Evolutionary conservation across 192 early-diverging fungal species (phyloP).

Genomic region (Gorgonomyces haynaldii): DNA sequence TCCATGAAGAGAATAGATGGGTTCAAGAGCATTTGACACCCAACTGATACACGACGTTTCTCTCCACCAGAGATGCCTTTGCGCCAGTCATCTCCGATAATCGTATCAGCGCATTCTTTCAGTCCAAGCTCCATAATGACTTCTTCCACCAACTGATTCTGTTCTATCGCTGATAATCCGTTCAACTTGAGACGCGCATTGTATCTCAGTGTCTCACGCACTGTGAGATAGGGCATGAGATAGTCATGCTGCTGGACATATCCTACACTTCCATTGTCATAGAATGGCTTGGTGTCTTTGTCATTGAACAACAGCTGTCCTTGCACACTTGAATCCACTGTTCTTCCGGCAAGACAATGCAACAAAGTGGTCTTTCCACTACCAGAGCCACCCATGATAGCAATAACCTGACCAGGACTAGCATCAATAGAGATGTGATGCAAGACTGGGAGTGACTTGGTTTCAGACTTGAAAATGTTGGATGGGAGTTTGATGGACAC

Average conservation of each 20-base stretch:
- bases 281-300: slow-evolving; percentile 25
- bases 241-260: slow-evolving; percentile 37
- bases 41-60: slow-evolving; percentile 79
- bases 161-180: slow-evolving; percentile 10
- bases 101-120: slow-evolving; percentile 32
- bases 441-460: background rate
- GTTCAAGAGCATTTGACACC: slow-evolving; percentile 64
- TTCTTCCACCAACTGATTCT: slow-evolving; percentile 27
- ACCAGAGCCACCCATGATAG: slow-evolving; percentile 29
- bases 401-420: slow-evolving; percentile 23
- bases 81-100: slow-evolving; percentile 30
- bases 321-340: slow-evolving; percentile 36
- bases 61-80: slow-evolving; percentile 71
- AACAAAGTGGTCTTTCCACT: slow-evolving; percentile 34
- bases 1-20: slow-evolving; percentile 44
- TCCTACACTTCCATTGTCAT: slow-evolving; percentile 14
- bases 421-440: slow-evolving; percentile 9
- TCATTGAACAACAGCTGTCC: slow-evolving; percentile 77
- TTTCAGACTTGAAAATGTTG: background rate
- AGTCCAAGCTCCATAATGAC: slow-evolving; percentile 30
- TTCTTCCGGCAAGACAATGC: slow-evolving; percentile 49
- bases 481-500: background rate
- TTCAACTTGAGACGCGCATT: slow-evolving; percentile 57
- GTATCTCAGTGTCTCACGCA: slow-evolving; percentile 58
- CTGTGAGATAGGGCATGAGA: slow-evolving; percentile 37